phyloP scores from a whole-genome alignment of 768 basidiomycete genomes.

The Cystobasidium onofrii region DNA sequence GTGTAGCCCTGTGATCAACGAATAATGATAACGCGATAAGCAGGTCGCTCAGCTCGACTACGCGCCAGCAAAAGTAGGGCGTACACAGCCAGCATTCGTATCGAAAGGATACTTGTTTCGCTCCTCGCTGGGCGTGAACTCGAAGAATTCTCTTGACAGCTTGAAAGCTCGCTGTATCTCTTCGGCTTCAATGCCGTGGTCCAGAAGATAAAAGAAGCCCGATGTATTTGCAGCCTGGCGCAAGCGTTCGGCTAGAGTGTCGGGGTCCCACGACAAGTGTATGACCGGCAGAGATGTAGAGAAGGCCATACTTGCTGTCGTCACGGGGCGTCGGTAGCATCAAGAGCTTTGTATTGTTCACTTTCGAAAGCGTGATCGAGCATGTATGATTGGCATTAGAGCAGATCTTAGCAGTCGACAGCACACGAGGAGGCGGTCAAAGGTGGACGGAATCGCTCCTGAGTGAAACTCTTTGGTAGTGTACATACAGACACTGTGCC shows the following conservation, averaged over 20 bases:
- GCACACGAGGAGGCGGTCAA: too few relatives aligned
- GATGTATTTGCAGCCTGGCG: not conserved
- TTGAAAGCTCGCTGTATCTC: not conserved
- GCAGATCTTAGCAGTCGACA: too few relatives aligned
- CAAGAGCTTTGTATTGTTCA: too few relatives aligned
- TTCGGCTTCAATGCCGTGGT: conserved; percentile 10
- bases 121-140: not conserved
- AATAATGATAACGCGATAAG: not conserved
- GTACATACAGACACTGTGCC: too few relatives aligned
- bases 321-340: too few relatives aligned
- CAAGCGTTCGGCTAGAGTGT: not conserved
- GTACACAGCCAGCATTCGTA: not conserved
- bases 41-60: not conserved
- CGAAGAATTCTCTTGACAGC: not conserved
- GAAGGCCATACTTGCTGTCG: not conserved
- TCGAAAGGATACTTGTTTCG: not conserved
- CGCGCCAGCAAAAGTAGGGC: not conserved
- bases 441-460: too few relatives aligned
- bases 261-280: not conserved
- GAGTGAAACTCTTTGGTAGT: too few relatives aligned
- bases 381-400: too few relatives aligned
- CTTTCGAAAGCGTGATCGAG: too few relatives aligned
- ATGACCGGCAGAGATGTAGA: conserved; percentile 8
- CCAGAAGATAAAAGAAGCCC: conserved; percentile 22
- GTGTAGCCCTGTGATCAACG: not conserved